phyloP scores from a whole-genome alignment of 208 protist species.

The Trypanosomatidae sp. region DNA sequence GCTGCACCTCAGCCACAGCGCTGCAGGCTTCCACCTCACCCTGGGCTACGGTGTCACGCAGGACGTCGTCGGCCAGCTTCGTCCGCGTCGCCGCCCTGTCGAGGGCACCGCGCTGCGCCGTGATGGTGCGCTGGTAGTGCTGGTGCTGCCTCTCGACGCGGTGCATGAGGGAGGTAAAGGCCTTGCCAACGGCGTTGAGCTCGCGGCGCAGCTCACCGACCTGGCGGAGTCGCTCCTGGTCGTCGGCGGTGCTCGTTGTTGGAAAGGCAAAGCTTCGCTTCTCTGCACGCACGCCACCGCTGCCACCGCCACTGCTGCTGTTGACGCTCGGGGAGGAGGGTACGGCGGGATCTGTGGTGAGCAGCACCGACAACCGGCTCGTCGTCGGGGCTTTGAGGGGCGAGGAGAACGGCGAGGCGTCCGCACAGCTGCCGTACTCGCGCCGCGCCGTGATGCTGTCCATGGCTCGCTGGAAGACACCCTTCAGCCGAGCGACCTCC shows the following conservation, averaged over 20 bases:
- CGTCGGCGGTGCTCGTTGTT: not conserved
- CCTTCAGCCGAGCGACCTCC: conserved; percentile 6
- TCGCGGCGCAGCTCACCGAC: conserved; percentile 13
- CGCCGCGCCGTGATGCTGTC: conserved; percentile 19
- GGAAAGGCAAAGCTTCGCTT: not conserved
- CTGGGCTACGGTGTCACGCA: conserved; percentile 39
- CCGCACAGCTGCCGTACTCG: not conserved
- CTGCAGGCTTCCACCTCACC: conserved; percentile 35
- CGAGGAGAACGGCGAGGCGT: no score
- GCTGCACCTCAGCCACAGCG: conserved; percentile 31
- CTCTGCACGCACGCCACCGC: no score
- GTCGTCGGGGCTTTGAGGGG: no score
- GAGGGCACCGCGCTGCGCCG: conserved; percentile 41
- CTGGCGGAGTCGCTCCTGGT: conserved; percentile 5
- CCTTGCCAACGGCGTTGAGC: conserved; percentile 26
- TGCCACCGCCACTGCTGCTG: no score
- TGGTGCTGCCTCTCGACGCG: conserved; percentile 34
- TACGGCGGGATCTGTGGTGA: no score
- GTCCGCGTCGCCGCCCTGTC: conserved; percentile 53
- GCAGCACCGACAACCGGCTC: no score
- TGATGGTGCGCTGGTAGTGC: conserved; percentile 34
- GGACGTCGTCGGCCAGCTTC: conserved; percentile 65
- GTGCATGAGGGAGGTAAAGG: conserved; percentile 38
- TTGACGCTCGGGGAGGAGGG: no score
- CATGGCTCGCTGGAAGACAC: conserved; percentile 17